Evolutionary conservation across 352 stramenopile species (phyloP).

Genomic region (Globisporangium viniferum): DNA sequence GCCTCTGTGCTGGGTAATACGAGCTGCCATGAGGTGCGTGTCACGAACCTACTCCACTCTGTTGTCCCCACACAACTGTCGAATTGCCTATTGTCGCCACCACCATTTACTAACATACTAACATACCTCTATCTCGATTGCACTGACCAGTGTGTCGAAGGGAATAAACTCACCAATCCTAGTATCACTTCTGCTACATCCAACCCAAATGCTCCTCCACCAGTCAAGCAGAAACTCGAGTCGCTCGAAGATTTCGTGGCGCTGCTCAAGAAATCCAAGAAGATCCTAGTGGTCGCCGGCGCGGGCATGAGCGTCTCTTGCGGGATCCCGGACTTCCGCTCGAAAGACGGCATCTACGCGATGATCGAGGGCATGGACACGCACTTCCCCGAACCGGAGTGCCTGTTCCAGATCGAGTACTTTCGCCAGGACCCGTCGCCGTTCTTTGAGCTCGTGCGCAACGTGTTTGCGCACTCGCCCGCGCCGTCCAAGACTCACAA

Average conservation of each 20-base stretch:
- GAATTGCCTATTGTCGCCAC: neutral
- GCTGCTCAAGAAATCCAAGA: slow-evolving; percentile 73
- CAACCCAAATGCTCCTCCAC: neutral
- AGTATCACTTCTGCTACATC: neutral
- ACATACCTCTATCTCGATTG: neutral
- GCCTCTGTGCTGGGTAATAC: slow-evolving; percentile 68
- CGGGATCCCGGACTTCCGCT: slow-evolving; percentile 98
- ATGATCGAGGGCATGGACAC: slow-evolving; percentile 80
- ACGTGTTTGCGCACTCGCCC: slow-evolving; percentile 64
- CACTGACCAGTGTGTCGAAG: slow-evolving; percentile 43
- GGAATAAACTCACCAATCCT: slow-evolving; percentile 15
- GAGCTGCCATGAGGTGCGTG: slow-evolving; percentile 60
- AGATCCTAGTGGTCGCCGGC: slow-evolving; percentile 90
- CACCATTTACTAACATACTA: neutral
- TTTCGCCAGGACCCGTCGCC: slow-evolving; percentile 94
- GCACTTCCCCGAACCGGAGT: slow-evolving; percentile 93
- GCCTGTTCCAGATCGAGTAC: slow-evolving; percentile 98
- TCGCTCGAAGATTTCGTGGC: slow-evolving; percentile 62
- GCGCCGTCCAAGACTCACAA: slow-evolving; percentile 92
- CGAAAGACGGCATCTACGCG: slow-evolving; percentile 83
- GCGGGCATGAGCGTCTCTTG: slow-evolving; percentile 95
- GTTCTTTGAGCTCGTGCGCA: slow-evolving; percentile 95
- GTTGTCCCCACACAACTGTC: neutral
- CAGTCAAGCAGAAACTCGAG: slow-evolving; percentile 27
- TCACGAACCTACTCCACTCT: too few relatives aligned